A percentile compares a stretch with the other conserved stretches of the same genome.
These are phyloP conservation scores for Wickerhamomyces sydowiorum DNA, from an alignment of 805 yeast genomes.

Conservation along the genomic window DNA sequence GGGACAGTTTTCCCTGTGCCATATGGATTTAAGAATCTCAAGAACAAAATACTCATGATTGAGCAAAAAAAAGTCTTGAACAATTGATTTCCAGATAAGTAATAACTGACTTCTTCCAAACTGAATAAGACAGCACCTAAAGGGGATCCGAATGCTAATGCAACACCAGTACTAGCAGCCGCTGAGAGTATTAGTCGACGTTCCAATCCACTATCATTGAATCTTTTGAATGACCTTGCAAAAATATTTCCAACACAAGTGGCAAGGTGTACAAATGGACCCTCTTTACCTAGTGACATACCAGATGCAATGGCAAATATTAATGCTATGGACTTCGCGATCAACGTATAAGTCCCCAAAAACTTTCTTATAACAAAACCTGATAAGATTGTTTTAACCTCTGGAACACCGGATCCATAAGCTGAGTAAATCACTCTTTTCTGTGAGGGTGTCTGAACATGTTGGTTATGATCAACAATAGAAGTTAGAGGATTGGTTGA, in stretches of 20 bases:
- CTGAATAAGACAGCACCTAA: slow-evolving; percentile 53
- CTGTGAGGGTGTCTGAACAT: neutral
- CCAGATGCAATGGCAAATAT: slow-evolving; percentile 54
- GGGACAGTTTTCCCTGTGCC: slow-evolving; percentile 55
- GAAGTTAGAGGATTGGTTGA: slow-evolving; percentile 26
- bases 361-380: slow-evolving; percentile 52
- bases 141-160: slow-evolving; percentile 57
- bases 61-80: slow-evolving; percentile 54
- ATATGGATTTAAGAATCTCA: slow-evolving; percentile 50
- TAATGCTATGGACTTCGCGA: slow-evolving; percentile 42
- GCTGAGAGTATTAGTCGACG: slow-evolving; percentile 51
- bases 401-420: slow-evolving; percentile 57
- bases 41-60: slow-evolving; percentile 43
- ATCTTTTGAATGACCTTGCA: slow-evolving; percentile 40
- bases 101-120: slow-evolving; percentile 51
- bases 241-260: slow-evolving; percentile 51
- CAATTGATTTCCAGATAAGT: slow-evolving; percentile 47
- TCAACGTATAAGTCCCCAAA: slow-evolving; percentile 44
- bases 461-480: neutral
- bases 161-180: slow-evolving; percentile 53
- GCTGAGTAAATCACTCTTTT: slow-evolving; percentile 38
- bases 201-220: slow-evolving; percentile 41
- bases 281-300: slow-evolving; percentile 52
- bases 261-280: slow-evolving; percentile 57
- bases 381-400: slow-evolving; percentile 52